phyloP scores from a whole-genome alignment of 805 yeast genomes.

The Zygoascus biomembranicola region DNA sequence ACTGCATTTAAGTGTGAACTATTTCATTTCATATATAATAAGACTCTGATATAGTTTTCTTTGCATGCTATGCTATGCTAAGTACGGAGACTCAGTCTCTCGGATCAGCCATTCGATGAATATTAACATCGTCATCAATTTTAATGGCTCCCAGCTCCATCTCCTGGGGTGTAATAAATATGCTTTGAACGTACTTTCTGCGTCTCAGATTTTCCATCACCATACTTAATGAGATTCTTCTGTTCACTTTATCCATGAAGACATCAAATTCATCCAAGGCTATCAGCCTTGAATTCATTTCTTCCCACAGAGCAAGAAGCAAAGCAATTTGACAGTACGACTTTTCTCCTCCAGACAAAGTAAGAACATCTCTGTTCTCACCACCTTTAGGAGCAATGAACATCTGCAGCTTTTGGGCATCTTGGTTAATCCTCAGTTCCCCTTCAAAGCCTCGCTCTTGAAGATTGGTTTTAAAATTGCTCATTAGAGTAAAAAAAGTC shows the following conservation, averaged over 20 bases:
- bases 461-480: conserved; percentile 29
- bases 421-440: conserved; percentile 53
- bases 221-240: conserved; percentile 68
- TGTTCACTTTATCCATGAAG: conserved; percentile 89
- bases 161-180: conserved; percentile 91
- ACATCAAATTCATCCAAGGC: conserved; percentile 96
- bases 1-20: background rate
- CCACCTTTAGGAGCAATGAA: conserved; percentile 33
- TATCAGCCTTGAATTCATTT: conserved; percentile 78
- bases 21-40: background rate
- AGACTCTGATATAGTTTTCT: background rate
- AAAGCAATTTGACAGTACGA: conserved; percentile 88
- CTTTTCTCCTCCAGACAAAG: conserved; percentile 95
- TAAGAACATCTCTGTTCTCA: conserved; percentile 59
- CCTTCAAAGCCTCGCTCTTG: conserved; percentile 65
- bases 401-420: conserved; percentile 18
- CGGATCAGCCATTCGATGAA: conserved; percentile 29
- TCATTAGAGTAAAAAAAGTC: background rate
- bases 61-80: no score
- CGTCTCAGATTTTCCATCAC: conserved; percentile 60
- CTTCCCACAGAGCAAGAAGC: conserved; percentile 82
- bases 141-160: conserved; percentile 47
- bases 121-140: conserved; percentile 45
- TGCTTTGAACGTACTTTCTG: conserved; percentile 55
- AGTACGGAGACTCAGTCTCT: conserved; percentile 2